Conservation (phyloP, 2,329 filamentous ascomycete species). For the Aspergillus quadricinctus region DNA sequence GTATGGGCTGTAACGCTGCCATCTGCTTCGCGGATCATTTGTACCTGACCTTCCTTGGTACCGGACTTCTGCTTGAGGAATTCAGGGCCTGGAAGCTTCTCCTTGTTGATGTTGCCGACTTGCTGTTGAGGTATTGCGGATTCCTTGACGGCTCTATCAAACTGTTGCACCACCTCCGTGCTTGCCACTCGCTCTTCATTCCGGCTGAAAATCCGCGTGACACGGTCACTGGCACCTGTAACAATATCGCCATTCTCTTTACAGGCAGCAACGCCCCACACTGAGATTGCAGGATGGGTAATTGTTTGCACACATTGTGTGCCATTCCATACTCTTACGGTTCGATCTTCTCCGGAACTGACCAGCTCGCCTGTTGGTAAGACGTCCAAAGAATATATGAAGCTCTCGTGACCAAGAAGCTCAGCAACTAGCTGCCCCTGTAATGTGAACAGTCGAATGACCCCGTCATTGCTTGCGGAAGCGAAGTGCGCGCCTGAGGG, state of each 20-base stretch:
- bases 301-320: slow-evolving; percentile 87
- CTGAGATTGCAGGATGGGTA: slow-evolving; percentile 92
- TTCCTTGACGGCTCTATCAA: slow-evolving; percentile 75
- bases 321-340: slow-evolving; percentile 81
- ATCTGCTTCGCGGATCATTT: slow-evolving; percentile 80
- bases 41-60: slow-evolving; percentile 93
- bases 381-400: slow-evolving; percentile 80
- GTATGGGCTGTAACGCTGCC: slow-evolving; percentile 81
- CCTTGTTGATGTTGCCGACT: slow-evolving; percentile 79
- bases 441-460: slow-evolving; percentile 82
- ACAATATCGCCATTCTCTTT: slow-evolving; percentile 82
- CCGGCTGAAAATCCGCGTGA: slow-evolving; percentile 80
- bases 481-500: slow-evolving; percentile 86
- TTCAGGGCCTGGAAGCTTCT: slow-evolving; percentile 81
- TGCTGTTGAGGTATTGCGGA: slow-evolving; percentile 88
- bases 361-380: slow-evolving; percentile 82
- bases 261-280: slow-evolving; percentile 88
- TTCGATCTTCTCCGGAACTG: slow-evolving; percentile 92
- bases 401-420: slow-evolving; percentile 85
- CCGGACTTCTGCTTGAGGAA: slow-evolving; percentile 78
- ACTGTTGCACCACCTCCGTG: slow-evolving; percentile 63
- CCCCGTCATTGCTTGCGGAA: slow-evolving; percentile 87
- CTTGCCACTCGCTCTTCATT: slow-evolving; percentile 65
- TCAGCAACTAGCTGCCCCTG: slow-evolving; percentile 71
- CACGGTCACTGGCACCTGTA: slow-evolving; percentile 84